Evolutionary conservation across 345 rosid species (phyloP).

Genomic region (Rubroshorea leprosula): DNA sequence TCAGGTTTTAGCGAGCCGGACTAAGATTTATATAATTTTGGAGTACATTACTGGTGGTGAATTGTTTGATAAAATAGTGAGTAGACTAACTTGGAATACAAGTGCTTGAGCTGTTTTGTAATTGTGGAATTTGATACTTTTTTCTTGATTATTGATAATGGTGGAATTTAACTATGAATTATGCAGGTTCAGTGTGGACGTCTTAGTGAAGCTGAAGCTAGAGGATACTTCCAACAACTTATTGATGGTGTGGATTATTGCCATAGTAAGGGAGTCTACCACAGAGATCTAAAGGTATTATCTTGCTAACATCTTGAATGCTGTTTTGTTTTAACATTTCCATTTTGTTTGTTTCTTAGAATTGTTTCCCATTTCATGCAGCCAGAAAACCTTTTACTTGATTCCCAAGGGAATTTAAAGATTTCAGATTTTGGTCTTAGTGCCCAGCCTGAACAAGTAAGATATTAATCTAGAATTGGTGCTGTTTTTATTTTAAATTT

Average conservation of each 20-base stretch:
- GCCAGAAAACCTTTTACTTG: constrained; percentile 96
- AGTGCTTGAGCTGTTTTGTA: background rate
- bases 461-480: constrained; percentile 8
- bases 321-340: background rate
- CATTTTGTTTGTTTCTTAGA: constrained; percentile 17
- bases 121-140: background rate
- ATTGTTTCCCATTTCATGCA: constrained; percentile 24
- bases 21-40: constrained; percentile 87
- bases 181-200: constrained; percentile 82
- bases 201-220: constrained; percentile 83
- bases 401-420: constrained; percentile 85
- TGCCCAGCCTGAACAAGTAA: constrained; percentile 81
- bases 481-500: background rate
- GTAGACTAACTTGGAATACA: constrained; percentile 25
- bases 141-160: background rate
- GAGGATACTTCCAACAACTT: constrained; percentile 89
- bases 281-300: constrained; percentile 84
- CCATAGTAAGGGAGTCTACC: constrained; percentile 88
- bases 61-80: constrained; percentile 92
- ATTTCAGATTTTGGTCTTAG: constrained; percentile 97
- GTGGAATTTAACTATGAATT: constrained; percentile 7
- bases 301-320: constrained; percentile 6
- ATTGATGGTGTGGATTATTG: constrained; percentile 97
- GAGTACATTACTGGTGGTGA: constrained; percentile 98
- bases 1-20: constrained; percentile 88